Base-by-base conservation (phyloP, 495 filamentous ascomycete species). In the Podospora pseudocomata region DNA sequence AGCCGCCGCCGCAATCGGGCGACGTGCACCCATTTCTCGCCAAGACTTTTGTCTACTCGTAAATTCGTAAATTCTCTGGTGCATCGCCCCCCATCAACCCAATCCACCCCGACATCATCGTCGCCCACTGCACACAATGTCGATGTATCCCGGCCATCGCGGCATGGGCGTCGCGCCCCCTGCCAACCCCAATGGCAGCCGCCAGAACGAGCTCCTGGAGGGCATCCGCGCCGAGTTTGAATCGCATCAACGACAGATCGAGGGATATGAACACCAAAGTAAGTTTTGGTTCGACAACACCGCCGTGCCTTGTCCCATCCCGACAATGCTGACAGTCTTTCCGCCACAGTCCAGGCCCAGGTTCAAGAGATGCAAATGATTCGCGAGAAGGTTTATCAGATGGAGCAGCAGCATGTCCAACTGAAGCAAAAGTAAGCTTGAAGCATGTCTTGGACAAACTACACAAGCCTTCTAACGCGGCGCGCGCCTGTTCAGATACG, bases 351-450 rank as follows among this genome's bases (percentile, higher is more conserved):
- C 72, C 87, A 90, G 57, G 84, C 86, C 34, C 95, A 98, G 75
- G 87, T 96, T 66, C 86, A 94, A 63, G 95, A 99, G 77, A 93
- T 98, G 86, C 91, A 96, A 71, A 84, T 96, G 76, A 91, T 99
- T 60, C 87, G 93, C 64, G 88, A 93, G 76, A 96, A 94, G 76
- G 91, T 99, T 64, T 97, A 90, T 74, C 85, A 91, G 68, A 86
- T 99, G 71, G 94, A 99, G 79, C 92, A 95, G 73, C 85, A 88
- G 23, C 95, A 99, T 75, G 81, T 91, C 53, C 84, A 85, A 20
- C 89, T 97, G 76, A 98, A 97, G 82, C 82, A 86, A 77, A 96
- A 97, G 95, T 99, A 83, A 76, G 89, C 57, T 34, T n/a, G 0
- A 39, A 55, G 0, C 28, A 18, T 49, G 16, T 11, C 16, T 39